Evolutionary conservation across 805 yeast genomes (phyloP), one percentile per base, ranked within the genome.

Genomic region (Yamadazyma laniorum): DNA sequence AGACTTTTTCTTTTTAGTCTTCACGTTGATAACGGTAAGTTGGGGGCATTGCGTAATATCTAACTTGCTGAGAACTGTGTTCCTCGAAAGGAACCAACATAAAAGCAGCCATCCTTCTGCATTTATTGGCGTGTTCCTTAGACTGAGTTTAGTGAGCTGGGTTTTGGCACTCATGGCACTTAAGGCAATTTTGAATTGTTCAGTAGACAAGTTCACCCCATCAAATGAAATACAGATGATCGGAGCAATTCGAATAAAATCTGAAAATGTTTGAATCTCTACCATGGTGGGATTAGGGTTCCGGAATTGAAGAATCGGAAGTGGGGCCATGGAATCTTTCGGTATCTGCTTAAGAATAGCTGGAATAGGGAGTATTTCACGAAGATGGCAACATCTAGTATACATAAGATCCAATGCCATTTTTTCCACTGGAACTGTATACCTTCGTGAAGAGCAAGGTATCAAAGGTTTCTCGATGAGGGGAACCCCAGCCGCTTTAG

Each of bases 361-460:
- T 3, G 95, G 91, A 34, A 90, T 90, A 2, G 98, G 97, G 44
- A 90, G 59, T 44, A 90, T 90, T 53, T 90, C 97, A 40, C 97
- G 69, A 40, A 90, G 66, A 59, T 90, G 97, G 57, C 97, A 90
- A 58, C 97, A 91, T 47, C 97, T 69, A 1, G 96, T 87, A 61
- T 90, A 90, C 53, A 91, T 70, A 32, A 79, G 74, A 50, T 87
- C 96, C 37, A 84, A 73, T 1, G 73, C 72, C 73, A 68, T 68
- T 39, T 66, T 67, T 43, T 65, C 53, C 9, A 65, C 58, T 1
- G 72, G 72, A 1, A 49, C 55, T 11, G 58, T 48, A 45, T 65
- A 66, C 4, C 48, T 47, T 18, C 45, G 43, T 23, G 36, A 45
- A n/a, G 41, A 39, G 9, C 9, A 9, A 34, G 42, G 51, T 5